phyloP scores from a whole-genome alignment of 2,329 filamentous ascomycete species.

The Alternaria consortialis region DNA sequence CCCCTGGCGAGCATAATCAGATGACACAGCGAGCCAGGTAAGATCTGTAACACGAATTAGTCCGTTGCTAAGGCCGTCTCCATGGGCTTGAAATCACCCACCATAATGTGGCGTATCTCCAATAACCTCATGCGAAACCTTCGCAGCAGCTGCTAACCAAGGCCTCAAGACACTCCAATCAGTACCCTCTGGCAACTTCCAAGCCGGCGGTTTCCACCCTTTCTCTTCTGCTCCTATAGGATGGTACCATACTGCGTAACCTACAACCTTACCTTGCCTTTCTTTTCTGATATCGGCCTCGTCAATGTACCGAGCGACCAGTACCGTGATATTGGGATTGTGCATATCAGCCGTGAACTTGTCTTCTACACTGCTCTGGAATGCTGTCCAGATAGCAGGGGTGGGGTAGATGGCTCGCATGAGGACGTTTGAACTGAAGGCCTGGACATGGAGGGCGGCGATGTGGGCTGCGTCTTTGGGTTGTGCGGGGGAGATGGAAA shows the following conservation, averaged over 20 bases:
- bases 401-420: conserved; percentile 18
- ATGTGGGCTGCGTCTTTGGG: conserved; percentile 4
- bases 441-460: conserved; percentile 11
- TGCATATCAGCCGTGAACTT: conserved; percentile 12
- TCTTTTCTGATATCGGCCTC: background rate
- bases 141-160: conserved; percentile 11
- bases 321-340: conserved; percentile 10
- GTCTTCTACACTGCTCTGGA: conserved; percentile 9
- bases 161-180: conserved; percentile 12
- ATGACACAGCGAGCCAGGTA: conserved; percentile 14
- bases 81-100: background rate
- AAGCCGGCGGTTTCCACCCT: conserved; percentile 4
- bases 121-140: conserved; percentile 4
- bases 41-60: conserved; percentile 8
- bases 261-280: conserved; percentile 2
- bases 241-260: conserved; percentile 16
- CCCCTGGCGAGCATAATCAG: conserved; percentile 9
- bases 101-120: conserved; percentile 15
- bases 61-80: background rate
- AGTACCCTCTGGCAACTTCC: conserved; percentile 13
- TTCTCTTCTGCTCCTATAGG: background rate
- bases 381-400: conserved; percentile 9
- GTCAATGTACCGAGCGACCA: conserved; percentile 3
- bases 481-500: conserved; percentile 5
- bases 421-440: conserved; percentile 15